Evolutionary conservation across 2,329 filamentous ascomycete genomes (phyloP), one percentile per base, ranked within the genome.

Genomic region (Purpureocillium lavendulum): DNA sequence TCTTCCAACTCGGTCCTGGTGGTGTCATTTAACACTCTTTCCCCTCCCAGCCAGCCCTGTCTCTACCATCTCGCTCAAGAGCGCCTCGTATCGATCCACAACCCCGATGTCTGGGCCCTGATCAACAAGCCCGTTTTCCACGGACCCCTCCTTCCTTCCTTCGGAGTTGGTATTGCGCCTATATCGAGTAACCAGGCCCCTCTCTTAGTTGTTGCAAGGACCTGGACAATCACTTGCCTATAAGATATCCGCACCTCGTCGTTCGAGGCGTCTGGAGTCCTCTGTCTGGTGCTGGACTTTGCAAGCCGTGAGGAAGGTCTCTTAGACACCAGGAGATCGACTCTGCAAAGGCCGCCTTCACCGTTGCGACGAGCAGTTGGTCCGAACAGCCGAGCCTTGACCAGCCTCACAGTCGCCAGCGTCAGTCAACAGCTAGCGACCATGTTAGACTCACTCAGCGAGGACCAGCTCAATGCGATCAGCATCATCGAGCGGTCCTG

Each of bases 401-500:
- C 6, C 21, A 26, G 5, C 21, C 5, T 26, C 21, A 26, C 21
- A n/a, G 21, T 26, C 10, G 10, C 21, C 10, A 10, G 21, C 21
- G 6, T 26, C 21, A 6, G 21, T 10, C 21, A 10, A 10, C 21
- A 26, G 10, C 21, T 26, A 6, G 21, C 10, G 6, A 26, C 15
- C 26, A 31, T 37, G 7, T 14, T 37, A 16, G 28, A 30, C n/a
- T 7, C 7, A 8, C 15, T 21, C 26, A 12, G 12, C 21, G 29
- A 28, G 18, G 46, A 41, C n/a, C 65, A 77, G 52, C 59, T 80
- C 38, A 51, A 63, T 28, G 70, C 71, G 33, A 70, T 89, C 46
- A 75, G 67, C 45, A 59, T 73, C 40, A 73, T 84, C 35, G 84
- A 87, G 58, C 73, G 86, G 36, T 64, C 73, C 13, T 78, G 80